Base-by-base conservation (phyloP, 2,329 filamentous ascomycete species). In the Teratosphaeria gauchensis region DNA sequence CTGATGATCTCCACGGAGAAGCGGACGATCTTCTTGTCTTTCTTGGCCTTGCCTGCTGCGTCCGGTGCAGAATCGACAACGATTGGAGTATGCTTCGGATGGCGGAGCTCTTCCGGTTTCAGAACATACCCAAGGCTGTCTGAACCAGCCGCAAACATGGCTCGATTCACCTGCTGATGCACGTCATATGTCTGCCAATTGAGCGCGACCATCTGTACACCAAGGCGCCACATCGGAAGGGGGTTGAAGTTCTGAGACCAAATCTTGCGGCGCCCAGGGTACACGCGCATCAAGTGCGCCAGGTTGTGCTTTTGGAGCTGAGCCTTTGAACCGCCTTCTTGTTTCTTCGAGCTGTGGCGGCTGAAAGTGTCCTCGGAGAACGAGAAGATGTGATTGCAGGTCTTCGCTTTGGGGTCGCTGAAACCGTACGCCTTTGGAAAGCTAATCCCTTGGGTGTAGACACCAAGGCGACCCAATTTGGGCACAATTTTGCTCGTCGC, bases 171-270 rank as follows among this genome's bases (percentile, higher is more conserved):
- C 71, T 97, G 92, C 83, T 96, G 94, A 53, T 92, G 90, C 19
- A 95, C 81, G 70, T 97, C 94, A 69, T 95, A 96, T 0, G 92
- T 97, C 75, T 99, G 94, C 92, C 94, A 97, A 75, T 99, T 99
- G 62, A 97, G 80, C 0, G 94, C 94, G 14, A 89, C 91, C 92
- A 99, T 97, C 75, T 99, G 94, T 19, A 96, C 94, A 33, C 94
- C 94, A 51, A 90, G 86, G 56, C 92, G 86, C 94, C 94, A 99
- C 71, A 94, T 95, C 62, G 87, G 86, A 63, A 96, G 82, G 0
- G 94, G 94, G 68, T 96, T 91, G 69, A 96, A 97, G 75, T 99
- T 99, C 66, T 88, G 90, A 0, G 94, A 97, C 35, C 84, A 85
- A 58, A 97, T 80, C 31, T 94, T 87, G 66, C 84, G 86, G 42